Evolutionary conservation across 2,329 filamentous ascomycete genomes (phyloP).

Genomic region (Orbilia oligospora): DNA sequence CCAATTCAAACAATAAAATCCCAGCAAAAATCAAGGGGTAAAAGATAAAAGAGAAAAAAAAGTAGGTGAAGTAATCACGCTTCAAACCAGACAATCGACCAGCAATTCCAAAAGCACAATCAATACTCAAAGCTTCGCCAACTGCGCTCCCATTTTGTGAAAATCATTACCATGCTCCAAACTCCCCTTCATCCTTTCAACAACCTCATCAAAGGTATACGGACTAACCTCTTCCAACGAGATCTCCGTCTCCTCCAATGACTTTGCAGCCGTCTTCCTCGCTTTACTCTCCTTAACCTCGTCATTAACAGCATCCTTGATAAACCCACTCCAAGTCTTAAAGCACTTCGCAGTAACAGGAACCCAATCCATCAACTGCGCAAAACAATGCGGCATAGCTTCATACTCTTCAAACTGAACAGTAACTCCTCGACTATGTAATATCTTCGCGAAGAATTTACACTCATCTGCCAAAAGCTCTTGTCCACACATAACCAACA

Average conservation of each 20-base stretch:
- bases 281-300: slow-evolving; percentile 69
- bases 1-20: too few species aligned
- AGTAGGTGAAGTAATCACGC: not conserved
- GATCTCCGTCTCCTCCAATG: slow-evolving; percentile 68
- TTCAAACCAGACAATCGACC: not conserved
- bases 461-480: slow-evolving; percentile 77
- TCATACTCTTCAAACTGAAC: slow-evolving; percentile 81
- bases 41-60: too few species aligned
- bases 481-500: slow-evolving; percentile 79
- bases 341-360: slow-evolving; percentile 71
- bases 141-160: slow-evolving; percentile 28
- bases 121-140: slow-evolving; percentile 35
- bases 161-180: slow-evolving; percentile 63
- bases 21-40: too few species aligned
- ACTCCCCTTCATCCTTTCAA: slow-evolving; percentile 69
- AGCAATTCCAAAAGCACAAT: slow-evolving; percentile 16
- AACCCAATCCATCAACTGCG: slow-evolving; percentile 71
- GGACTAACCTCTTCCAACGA: slow-evolving; percentile 68
- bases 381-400: slow-evolving; percentile 85
- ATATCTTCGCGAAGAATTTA: slow-evolving; percentile 73
- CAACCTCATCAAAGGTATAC: slow-evolving; percentile 66
- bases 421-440: slow-evolving; percentile 73
- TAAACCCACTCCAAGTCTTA: slow-evolving; percentile 73
- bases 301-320: slow-evolving; percentile 65
- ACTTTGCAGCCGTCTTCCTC: slow-evolving; percentile 70